A percentile compares a stretch with the other conserved stretches of the same genome.
These are phyloP conservation scores for Pseudozyma pruni DNA, from an alignment of 1,284 basidiomycete genomes.

Conservation along the genomic window DNA sequence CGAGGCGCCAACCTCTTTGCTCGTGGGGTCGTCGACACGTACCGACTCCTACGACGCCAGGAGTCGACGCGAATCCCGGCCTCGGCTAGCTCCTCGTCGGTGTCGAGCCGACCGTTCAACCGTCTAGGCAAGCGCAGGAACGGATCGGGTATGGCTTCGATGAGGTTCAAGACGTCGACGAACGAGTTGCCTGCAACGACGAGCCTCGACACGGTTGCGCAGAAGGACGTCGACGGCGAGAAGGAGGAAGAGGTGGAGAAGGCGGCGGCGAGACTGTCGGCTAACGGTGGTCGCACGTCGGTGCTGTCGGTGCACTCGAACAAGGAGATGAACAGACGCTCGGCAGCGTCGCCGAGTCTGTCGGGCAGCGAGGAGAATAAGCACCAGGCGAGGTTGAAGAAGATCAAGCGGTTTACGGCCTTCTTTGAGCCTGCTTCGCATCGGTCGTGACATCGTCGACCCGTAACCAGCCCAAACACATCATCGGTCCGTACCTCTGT, in stretches of 20 bases:
- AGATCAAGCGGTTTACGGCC: conserved; percentile 55
- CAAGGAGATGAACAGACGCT: conserved; percentile 29
- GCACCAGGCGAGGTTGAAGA: conserved; percentile 46
- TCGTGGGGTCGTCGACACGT: conserved; percentile 66
- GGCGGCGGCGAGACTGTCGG: conserved; percentile 16
- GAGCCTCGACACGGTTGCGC: conserved; percentile 26
- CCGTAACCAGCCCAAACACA: neutral
- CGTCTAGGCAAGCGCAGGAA: conserved; percentile 49
- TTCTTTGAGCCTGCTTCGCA: conserved; percentile 49
- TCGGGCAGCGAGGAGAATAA: conserved; percentile 48
- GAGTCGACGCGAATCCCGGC: conserved; percentile 45
- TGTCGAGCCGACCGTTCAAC: conserved; percentile 48
- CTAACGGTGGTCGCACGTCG: conserved; percentile 14
- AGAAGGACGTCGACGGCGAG: conserved; percentile 4
- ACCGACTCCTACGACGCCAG: conserved; percentile 71
- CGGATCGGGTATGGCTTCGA: conserved; percentile 22
- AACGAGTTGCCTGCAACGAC: conserved; percentile 34
- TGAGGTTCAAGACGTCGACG: conserved; percentile 30
- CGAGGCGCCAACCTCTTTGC: conserved; percentile 65
- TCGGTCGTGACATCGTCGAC: conserved; percentile 11
- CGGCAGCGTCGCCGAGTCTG: conserved; percentile 40
- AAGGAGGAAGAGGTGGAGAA: conserved; percentile 17
- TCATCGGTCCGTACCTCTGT: conserved; percentile 28
- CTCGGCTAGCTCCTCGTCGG: conserved; percentile 41
- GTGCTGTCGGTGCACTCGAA: conserved; percentile 18